phyloP scores from a whole-genome alignment of 202 grass and related monocot genomes.

The Alloteropsis angusta region DNA sequence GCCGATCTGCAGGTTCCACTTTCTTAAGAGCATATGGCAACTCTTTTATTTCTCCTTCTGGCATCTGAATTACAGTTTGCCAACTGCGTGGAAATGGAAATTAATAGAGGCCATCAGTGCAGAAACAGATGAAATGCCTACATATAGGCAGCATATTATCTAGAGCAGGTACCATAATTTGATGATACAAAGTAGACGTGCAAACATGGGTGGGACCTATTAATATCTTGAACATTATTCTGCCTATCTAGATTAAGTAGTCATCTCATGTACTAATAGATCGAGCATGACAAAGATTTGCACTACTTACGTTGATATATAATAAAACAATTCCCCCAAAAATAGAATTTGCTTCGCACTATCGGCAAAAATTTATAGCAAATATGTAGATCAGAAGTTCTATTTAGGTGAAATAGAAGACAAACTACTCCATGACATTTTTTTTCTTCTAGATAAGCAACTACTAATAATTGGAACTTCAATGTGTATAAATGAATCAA shows the following conservation, averaged over 20 bases:
- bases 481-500: not conserved
- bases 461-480: conserved; percentile 3
- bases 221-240: not conserved
- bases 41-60: conserved; percentile 64
- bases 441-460: not conserved
- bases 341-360: not conserved
- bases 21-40: conserved; percentile 69
- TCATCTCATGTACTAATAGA: not conserved
- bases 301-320: not conserved
- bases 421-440: not conserved
- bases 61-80: conserved; percentile 60
- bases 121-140: conserved; percentile 6
- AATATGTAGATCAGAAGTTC: not conserved
- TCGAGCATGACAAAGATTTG: conserved; percentile 5
- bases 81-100: conserved; percentile 59
- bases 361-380: not conserved
- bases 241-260: not conserved
- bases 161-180: not conserved
- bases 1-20: conserved; percentile 28
- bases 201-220: not conserved
- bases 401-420: not conserved
- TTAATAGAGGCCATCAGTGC: not conserved
- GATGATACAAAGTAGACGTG: not conserved
- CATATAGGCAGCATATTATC: not conserved
- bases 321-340: not conserved